phyloP scores from a whole-genome alignment of 768 basidiomycete genomes.

The Rhodotorula toruloides region DNA sequence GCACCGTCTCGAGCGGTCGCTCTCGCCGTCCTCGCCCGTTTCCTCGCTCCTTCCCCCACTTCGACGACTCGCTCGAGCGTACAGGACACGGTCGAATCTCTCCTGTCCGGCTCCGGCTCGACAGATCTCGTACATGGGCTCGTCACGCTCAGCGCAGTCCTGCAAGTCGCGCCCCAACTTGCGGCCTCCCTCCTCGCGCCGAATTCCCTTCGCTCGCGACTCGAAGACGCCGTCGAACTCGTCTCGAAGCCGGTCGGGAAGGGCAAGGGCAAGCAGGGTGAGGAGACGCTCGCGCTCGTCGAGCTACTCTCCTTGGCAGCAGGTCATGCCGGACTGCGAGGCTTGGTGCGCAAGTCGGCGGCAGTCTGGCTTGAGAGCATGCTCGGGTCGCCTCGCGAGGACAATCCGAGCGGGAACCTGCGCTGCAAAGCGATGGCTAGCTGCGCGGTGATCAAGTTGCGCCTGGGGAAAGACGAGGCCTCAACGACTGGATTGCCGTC shows the following conservation, averaged over 20 bases:
- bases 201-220: constrained; percentile 60
- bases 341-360: constrained; percentile 57
- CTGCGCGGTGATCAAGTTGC: constrained; percentile 72
- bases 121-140: constrained; percentile 55
- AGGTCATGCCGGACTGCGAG: constrained; percentile 67
- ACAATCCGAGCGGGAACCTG: constrained; percentile 24
- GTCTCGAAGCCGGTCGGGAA: constrained; percentile 44
- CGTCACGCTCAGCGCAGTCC: constrained; percentile 68
- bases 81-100: neutral
- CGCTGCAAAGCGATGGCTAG: constrained; percentile 57
- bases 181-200: constrained; percentile 62
- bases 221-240: constrained; percentile 56
- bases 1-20: neutral
- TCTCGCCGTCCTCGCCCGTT: constrained; percentile 18
- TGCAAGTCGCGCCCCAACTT: constrained; percentile 70
- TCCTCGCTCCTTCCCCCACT: constrained; percentile 3
- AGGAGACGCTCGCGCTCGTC: constrained; percentile 60
- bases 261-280: constrained; percentile 53
- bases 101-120: constrained; percentile 48
- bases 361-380: constrained; percentile 64
- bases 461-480: constrained; percentile 49
- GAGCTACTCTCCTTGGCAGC: constrained; percentile 70
- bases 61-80: constrained; percentile 1
- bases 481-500: constrained; percentile 22
- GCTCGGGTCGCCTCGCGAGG: constrained; percentile 50